Evolutionary conservation across 2,329 filamentous ascomycete genomes (phyloP), one percentile per base, ranked within the genome.

Genomic region (Alternaria brassicicola): DNA sequence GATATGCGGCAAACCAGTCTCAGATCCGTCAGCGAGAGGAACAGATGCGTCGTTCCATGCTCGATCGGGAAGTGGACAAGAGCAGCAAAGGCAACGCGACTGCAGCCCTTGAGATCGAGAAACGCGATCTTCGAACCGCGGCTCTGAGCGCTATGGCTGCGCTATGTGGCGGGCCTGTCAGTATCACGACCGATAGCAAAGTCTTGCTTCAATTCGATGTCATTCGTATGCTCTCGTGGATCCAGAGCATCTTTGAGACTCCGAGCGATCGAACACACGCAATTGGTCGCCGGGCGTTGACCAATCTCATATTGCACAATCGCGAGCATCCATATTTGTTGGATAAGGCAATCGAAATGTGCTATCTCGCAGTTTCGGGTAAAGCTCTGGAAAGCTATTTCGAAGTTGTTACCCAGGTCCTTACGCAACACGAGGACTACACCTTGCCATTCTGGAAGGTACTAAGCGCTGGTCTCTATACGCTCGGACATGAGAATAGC

Each of bases 351-450:
- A 93, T 99, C 58, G 87, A 92, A 46, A 89, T 92, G 78, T 99
- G 95, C 79, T 99, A 98, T 76, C 80, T 91, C 21, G 88, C 92
- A 1, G 90, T 93, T 61, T 85, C 85, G 2, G 84, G 90, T 1
- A 97, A 96, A 75, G 89, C 95, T 0, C 83, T 97, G 6, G 92
- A 96, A 70, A 97, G 93, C 79, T 99, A 98, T 78, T 98, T 99
- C 69, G 89, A 92, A 39, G 94, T 98, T 0, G 90, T 96, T 3
- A 92, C 90, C 0, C 88, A 96, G 70, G 92, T 99, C 6, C 83
- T 99, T 10, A 88, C 91, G 36, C 90, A 96, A 63, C 85, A 93
- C 51, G 84, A 88, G n/a, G 88, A 93, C 66, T 95, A 95, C 66
- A 89, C 89, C 0, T 87, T 91, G 23, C 88, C 91, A 0, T 96